Conservation (phyloP, 257 asterid genomes). For the Solanum pinnatisectum region DNA sequence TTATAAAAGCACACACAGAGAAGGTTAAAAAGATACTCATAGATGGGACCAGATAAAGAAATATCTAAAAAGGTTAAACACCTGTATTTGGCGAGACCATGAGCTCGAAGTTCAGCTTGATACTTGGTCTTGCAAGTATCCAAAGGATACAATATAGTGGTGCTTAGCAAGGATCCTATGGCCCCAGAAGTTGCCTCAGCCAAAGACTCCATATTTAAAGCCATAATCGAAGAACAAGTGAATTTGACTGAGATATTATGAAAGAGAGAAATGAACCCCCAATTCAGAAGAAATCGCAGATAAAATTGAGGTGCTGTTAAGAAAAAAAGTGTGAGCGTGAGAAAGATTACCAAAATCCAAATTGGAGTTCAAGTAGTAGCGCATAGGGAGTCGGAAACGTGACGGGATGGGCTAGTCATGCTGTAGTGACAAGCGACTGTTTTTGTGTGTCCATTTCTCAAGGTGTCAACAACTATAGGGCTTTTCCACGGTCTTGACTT, state of each 20-base stretch:
- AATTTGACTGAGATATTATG: neutral
- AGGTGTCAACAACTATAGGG: neutral
- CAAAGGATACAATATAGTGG: constrained; percentile 77
- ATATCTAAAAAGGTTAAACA: neutral
- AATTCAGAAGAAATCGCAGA: neutral
- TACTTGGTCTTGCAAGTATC: constrained; percentile 94
- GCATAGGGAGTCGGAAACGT: constrained; percentile 10
- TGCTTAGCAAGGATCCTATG: constrained; percentile 79
- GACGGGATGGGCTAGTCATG: neutral
- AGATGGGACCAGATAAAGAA: neutral
- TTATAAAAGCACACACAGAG: neutral
- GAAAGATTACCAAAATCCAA: neutral
- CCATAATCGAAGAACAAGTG: constrained; percentile 1
- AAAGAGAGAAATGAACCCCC: neutral
- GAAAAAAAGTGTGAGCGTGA: neutral
- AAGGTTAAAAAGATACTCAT: neutral
- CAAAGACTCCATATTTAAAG: constrained; percentile 50
- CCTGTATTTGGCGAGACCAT: constrained; percentile 68
- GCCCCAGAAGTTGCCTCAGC: constrained; percentile 95
- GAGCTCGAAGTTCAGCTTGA: constrained; percentile 86
- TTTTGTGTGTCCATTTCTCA: neutral
- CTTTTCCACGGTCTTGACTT: neutral
- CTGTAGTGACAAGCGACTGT: neutral
- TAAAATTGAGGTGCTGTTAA: neutral
- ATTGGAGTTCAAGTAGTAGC: neutral